A percentile compares a stretch with the other conserved stretches of the same genome.
Conservation (phyloP, 2,329 filamentous ascomycete genomes). For the Geosmithia morbida region DNA sequence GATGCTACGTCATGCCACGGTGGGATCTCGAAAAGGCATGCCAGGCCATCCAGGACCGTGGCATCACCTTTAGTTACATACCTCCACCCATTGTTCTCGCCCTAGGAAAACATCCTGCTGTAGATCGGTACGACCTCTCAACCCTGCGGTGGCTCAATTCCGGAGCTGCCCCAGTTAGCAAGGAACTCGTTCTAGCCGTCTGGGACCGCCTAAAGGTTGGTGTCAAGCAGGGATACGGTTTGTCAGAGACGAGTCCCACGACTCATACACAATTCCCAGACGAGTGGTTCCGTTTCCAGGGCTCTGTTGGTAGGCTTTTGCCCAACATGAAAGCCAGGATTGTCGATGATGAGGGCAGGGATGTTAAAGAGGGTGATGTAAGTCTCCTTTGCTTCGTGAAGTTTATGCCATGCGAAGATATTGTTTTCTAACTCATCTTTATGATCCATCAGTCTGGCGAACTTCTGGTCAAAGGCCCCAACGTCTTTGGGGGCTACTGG, state of each 20-base stretch:
- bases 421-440: not conserved
- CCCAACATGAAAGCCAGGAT: slow-evolving; percentile 74
- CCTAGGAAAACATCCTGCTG: slow-evolving; percentile 63
- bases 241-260: slow-evolving; percentile 74
- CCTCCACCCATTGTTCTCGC: slow-evolving; percentile 74
- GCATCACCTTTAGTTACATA: slow-evolving; percentile 66
- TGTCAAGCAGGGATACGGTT: slow-evolving; percentile 85
- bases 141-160: slow-evolving; percentile 73
- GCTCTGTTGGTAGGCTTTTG: slow-evolving; percentile 62
- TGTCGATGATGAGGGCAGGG: slow-evolving; percentile 46
- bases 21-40: slow-evolving; percentile 78
- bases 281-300: slow-evolving; percentile 64
- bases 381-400: too few species aligned
- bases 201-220: slow-evolving; percentile 61
- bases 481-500: slow-evolving; percentile 66
- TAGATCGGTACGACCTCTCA: slow-evolving; percentile 69
- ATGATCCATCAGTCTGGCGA: slow-evolving; percentile 35
- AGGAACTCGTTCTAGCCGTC: slow-evolving; percentile 63
- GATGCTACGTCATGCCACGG: slow-evolving; percentile 54
- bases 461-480: slow-evolving; percentile 65
- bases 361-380: slow-evolving; percentile 38
- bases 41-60: slow-evolving; percentile 57
- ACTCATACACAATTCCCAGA: slow-evolving; percentile 61
- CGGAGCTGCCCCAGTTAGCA: slow-evolving; percentile 72
- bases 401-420: not conserved